A percentile compares a stretch with the other conserved stretches of the same genome.
Evolutionary conservation across 2,329 filamentous ascomycete genomes (phyloP).

Genomic region (Colletotrichum sp.): DNA sequence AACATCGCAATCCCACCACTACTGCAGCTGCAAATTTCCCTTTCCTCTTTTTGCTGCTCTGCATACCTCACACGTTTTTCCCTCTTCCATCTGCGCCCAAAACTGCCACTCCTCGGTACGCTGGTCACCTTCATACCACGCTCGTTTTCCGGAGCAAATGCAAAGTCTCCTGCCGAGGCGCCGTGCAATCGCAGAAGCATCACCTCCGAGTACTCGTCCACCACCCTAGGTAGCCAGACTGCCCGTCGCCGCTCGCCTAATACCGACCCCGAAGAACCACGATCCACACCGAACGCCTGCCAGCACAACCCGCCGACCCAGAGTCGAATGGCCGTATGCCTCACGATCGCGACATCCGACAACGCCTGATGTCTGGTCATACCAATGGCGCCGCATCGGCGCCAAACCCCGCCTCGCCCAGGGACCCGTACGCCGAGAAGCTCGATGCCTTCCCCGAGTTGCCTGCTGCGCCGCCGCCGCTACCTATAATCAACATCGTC

Average conservation of each 20-base stretch:
- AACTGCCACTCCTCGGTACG: neutral
- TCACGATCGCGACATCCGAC: slow-evolving; percentile 11
- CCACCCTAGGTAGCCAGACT: neutral
- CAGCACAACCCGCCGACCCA: neutral
- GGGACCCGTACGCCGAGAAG: neutral
- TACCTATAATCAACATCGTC: slow-evolving; percentile 1
- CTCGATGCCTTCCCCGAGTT: neutral
- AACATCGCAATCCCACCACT: slow-evolving; percentile 15
- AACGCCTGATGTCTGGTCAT: slow-evolving; percentile 34
- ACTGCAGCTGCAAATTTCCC: slow-evolving; percentile 9
- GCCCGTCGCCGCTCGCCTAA: neutral
- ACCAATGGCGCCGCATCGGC: slow-evolving; percentile 32
- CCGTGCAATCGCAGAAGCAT: slow-evolving; percentile 1
- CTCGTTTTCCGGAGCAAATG: slow-evolving; percentile 4
- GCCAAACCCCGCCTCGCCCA: slow-evolving; percentile 2
- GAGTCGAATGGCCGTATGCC: slow-evolving; percentile 19
- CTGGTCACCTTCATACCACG: neutral
- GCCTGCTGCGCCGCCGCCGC: slow-evolving; percentile 2
- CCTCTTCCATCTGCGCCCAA: neutral
- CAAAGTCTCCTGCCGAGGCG: neutral
- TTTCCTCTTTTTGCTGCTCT: neutral
- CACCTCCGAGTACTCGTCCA: neutral
- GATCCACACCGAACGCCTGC: neutral
- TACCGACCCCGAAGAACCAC: neutral
- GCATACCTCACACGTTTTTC: neutral